Percentiles rank a stretch among this genome's conserved stretches.
Conservation (phyloP, 2,329 filamentous ascomycete genomes). For the Pleurostoma richardsiae region DNA sequence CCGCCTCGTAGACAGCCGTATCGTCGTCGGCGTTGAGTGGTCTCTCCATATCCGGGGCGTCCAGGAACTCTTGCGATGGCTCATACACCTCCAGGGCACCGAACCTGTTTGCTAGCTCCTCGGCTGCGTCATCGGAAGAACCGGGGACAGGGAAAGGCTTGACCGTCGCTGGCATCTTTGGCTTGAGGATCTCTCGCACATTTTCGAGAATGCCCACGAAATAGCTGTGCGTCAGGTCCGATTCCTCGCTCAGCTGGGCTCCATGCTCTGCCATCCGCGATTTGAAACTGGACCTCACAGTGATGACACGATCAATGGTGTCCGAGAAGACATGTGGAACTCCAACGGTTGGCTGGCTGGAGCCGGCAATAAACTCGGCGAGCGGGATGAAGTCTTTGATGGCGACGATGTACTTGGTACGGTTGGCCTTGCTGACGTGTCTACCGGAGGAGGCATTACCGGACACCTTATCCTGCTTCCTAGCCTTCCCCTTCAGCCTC, state of each 20-base stretch:
- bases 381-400: slow-evolving; percentile 30
- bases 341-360: slow-evolving; percentile 13
- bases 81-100: slow-evolving; percentile 27
- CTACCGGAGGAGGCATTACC: background rate
- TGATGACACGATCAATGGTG: slow-evolving; percentile 31
- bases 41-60: slow-evolving; percentile 19
- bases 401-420: slow-evolving; percentile 24
- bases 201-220: slow-evolving; percentile 27
- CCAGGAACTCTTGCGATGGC: slow-evolving; percentile 27
- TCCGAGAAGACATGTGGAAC: slow-evolving; percentile 21
- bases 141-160: background rate
- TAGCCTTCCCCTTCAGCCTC: slow-evolving; percentile 21
- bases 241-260: slow-evolving; percentile 8
- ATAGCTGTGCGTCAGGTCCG: slow-evolving; percentile 21
- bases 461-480: slow-evolving; percentile 12
- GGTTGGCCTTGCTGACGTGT: background rate
- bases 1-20: slow-evolving; percentile 23
- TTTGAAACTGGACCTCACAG: slow-evolving; percentile 21
- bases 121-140: background rate
- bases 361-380: slow-evolving; percentile 26
- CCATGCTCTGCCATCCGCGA: slow-evolving; percentile 11
- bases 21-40: slow-evolving; percentile 8
- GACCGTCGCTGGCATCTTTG: slow-evolving; percentile 7
- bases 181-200: slow-evolving; percentile 24
- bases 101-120: slow-evolving; percentile 24